Percentiles rank a stretch among this genome's conserved stretches.
Evolutionary conservation across 805 yeast species (phyloP).

Genomic region (Kodamaea kaohsiungensis): DNA sequence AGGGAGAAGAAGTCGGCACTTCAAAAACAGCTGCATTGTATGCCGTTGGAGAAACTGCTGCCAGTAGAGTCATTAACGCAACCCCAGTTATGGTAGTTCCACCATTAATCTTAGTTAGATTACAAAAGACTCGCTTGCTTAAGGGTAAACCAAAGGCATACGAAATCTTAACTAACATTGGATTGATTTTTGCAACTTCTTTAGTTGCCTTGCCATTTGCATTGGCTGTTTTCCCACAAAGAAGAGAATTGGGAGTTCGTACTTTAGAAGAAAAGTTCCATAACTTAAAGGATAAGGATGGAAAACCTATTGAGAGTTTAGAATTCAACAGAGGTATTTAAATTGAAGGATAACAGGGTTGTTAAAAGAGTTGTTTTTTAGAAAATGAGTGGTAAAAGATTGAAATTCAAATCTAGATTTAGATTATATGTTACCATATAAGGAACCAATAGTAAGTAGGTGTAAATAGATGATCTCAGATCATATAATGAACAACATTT

Average conservation of each 20-base stretch:
- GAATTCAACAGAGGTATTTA: conserved; percentile 94
- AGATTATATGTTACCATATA: not conserved
- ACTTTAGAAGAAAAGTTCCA: conserved; percentile 67
- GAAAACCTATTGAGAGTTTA: conserved; percentile 57
- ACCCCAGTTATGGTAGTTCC: conserved; percentile 98
- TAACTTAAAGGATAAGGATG: conserved; percentile 60
- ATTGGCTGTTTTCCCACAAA: conserved; percentile 92
- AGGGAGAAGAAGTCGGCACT: conserved; percentile 60
- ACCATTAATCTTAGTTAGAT: conserved; percentile 75
- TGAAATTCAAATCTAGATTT: not conserved
- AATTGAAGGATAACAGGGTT: conserved; percentile 8
- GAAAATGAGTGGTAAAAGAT: not conserved
- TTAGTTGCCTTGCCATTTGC: conserved; percentile 92
- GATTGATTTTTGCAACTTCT: conserved; percentile 81
- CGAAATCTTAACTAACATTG: conserved; percentile 77
- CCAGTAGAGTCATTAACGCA: conserved; percentile 91
- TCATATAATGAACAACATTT: not conserved
- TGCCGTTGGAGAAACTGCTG: conserved; percentile 97
- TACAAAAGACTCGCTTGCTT: conserved; percentile 66
- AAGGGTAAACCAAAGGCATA: conserved; percentile 65
- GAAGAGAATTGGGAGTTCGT: conserved; percentile 58
- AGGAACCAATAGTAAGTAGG: not conserved
- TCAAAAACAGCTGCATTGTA: conserved; percentile 85
- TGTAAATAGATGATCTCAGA: not conserved
- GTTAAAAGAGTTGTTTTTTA: too few relatives aligned